phyloP scores from a whole-genome alignment of 495 filamentous ascomycete species.

The Recurvomyces mirabilis region DNA sequence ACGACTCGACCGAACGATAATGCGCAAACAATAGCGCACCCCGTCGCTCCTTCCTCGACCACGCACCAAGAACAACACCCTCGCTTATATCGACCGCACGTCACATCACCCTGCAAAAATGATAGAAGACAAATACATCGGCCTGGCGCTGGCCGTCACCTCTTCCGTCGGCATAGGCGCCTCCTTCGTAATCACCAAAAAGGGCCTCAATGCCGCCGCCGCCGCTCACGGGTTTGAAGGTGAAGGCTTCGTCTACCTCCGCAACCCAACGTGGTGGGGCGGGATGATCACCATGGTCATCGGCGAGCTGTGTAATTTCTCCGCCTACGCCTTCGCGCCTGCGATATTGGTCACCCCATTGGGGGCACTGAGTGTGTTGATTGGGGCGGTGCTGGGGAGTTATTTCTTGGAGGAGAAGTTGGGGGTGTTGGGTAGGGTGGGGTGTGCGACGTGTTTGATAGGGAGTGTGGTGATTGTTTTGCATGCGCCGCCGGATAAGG shows the following conservation, averaged over 20 bases:
- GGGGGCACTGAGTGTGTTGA: constrained; percentile 84
- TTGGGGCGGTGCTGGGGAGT: constrained; percentile 84
- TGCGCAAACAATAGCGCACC: no score
- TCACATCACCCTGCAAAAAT: constrained; percentile 4
- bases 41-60: no score
- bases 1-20: no score
- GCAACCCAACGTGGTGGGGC: constrained; percentile 88
- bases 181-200: constrained; percentile 24
- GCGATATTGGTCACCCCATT: constrained; percentile 93
- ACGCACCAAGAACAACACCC: no score
- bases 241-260: constrained; percentile 87
- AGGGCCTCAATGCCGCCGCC: constrained; percentile 84
- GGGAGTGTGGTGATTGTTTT: constrained; percentile 95
- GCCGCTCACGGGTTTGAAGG: constrained; percentile 91
- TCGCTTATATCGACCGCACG: not conserved
- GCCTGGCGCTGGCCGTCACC: constrained; percentile 74
- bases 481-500: constrained; percentile 88
- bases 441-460: constrained; percentile 90
- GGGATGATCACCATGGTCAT: constrained; percentile 74
- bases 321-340: constrained; percentile 94
- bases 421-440: constrained; percentile 80
- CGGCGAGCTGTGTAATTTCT: constrained; percentile 91
- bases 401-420: constrained; percentile 87
- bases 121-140: constrained; percentile 62
- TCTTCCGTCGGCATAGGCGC: constrained; percentile 84